A percentile compares a stretch with the other conserved stretches of the same genome.
Conservation (phyloP, 176 grass and related monocot genomes). For the Chrysopogon serrulatus region DNA sequence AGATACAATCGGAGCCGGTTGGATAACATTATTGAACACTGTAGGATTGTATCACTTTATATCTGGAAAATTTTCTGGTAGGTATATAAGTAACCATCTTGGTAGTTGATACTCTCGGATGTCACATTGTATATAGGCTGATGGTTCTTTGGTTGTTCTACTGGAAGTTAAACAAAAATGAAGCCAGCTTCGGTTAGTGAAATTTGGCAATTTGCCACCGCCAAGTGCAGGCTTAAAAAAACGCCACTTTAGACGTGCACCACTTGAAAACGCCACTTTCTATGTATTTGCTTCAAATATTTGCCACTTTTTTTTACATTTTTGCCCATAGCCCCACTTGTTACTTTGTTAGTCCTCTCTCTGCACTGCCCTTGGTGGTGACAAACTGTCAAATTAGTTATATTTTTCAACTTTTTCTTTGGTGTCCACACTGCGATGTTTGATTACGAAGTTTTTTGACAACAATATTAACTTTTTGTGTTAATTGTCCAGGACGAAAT, state of each 20-base stretch:
- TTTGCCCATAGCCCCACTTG: background rate
- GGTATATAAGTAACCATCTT: background rate
- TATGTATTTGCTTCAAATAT: background rate
- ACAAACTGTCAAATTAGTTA: background rate
- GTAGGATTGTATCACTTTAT: background rate
- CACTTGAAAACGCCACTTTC: background rate
- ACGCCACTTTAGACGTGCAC: background rate
- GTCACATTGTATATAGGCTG: background rate
- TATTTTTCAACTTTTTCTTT: slow-evolving; percentile 8
- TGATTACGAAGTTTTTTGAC: background rate
- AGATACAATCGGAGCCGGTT: background rate
- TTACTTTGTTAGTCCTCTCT: background rate
- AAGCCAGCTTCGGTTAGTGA: background rate
- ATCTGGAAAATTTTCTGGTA: background rate
- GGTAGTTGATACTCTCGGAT: background rate
- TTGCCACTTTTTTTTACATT: background rate
- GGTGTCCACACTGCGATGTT: background rate
- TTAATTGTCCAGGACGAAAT: slow-evolving; percentile 77
- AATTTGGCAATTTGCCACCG: background rate
- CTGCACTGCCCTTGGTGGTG: background rate
- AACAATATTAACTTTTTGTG: background rate
- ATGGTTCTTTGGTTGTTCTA: background rate
- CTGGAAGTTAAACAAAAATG: background rate
- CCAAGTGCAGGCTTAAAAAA: background rate
- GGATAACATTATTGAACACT: background rate